Evolutionary conservation across 2,329 filamentous ascomycete species (phyloP), one percentile per base, ranked within the genome.

Genomic region (Sclerotinia borealis): DNA sequence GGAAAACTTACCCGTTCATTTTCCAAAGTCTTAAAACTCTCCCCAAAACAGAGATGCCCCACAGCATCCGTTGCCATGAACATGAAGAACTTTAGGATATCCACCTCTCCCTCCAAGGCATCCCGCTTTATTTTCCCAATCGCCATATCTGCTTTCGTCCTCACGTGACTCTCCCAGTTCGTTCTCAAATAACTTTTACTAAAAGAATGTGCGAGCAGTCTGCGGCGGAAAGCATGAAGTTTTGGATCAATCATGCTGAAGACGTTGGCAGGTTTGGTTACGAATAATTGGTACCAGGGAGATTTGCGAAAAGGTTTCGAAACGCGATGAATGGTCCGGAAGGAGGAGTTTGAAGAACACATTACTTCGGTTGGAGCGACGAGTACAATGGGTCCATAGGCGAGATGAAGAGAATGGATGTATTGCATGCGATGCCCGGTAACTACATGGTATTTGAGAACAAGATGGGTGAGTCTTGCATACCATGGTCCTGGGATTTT

Each of bases 31-130:
- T 73, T 71, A 63, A 85, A 85, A 0, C 81, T 81, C n/a, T 84
- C 78, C 0, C 83, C 83, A 70, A 86, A 85, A 1, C 75, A 78
- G 7, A 86, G 70, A 58, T 84, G 77, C 0, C 78, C 81, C 56
- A 85, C 81, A 0, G 83, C 72, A 68, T 86, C 83, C 0, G 81
- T 83, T 0, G 81, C 73, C 76, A 84, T 78, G 59, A 82, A 83
- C 7, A 79, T 70, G 74, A 77, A 81, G 82, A 82, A 85, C 63
- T 83, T 83, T 63, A 77, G 76, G 0, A 85, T 71, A 64, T 86
- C 81, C 0, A 73, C 75, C 0, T 65, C 72, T 0, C 78, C 76
- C 68, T 19, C 58, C 25, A 51, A 54, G 37, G 69, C 66, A 75
- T 63, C 65, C 78, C 76, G 54, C 85, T 81, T n/a, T 27, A 85